Evolutionary conservation across 2,329 filamentous ascomycete genomes (phyloP), one percentile per base, ranked within the genome.

Genomic region (Beauveria varroae): DNA sequence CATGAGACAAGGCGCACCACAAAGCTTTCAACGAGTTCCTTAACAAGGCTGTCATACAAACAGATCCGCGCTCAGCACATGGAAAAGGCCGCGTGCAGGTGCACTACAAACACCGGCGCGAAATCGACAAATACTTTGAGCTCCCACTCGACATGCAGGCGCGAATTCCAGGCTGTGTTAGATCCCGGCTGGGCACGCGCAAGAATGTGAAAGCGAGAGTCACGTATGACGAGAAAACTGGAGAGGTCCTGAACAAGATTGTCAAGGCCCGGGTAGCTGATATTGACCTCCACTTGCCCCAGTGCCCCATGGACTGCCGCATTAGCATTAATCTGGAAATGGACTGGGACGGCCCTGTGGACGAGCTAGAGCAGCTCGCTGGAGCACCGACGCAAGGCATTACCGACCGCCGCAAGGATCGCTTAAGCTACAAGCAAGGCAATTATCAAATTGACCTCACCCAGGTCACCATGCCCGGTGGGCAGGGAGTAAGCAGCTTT

Each of bases 271-370:
- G 92, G n/a, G 81, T 98, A 16, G 87, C 85, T 28, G 92, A 99
- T 71, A 77, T 97, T n/a, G 89, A 96, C 68, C 82, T 99, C 20
- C 88, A 89, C 74, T 89, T 91, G 67, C 93, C 95, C 0, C 78
- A 79, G 55, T 84, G 83, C 9, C 84, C 85, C 3, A 90, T 97
- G 69, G 95, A 99, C 74, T 96, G 92, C 75, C 90, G 95, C 12
- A 87, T 99, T 67, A 96, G 91, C 68, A 86, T 99, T 70, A 98
- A 96, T 70, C 82, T 99, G 2, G 96, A 99, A 84, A 92, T 96
- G 84, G 83, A 88, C 59, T 96, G 87, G 78, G 82, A 91, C 3
- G 91, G 92, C 1, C 69, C 89, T 0, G 79, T 86, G 3, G 78
- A 83, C 44, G 82, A 85, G 63, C 72, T 86, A 16, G 79, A 83